phyloP scores from a whole-genome alignment of 148 eudicot species.

The Rhododendron ferrugineum region DNA sequence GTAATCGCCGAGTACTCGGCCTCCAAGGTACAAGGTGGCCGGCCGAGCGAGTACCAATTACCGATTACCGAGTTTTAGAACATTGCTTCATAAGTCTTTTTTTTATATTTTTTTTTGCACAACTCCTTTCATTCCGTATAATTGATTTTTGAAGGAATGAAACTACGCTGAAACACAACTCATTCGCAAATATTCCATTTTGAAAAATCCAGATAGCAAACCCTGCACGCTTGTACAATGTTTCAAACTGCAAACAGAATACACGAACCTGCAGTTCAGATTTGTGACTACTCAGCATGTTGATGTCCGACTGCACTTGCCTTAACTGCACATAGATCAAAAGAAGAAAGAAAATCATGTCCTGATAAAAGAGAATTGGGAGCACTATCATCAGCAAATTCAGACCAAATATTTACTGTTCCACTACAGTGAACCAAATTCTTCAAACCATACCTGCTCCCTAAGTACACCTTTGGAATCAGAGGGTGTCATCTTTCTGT shows the following conservation, averaged over 20 bases:
- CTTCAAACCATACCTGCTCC: slow-evolving; percentile 48
- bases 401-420: not conserved
- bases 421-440: not conserved
- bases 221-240: not conserved
- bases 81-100: not conserved
- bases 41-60: too few relatives aligned
- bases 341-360: not conserved
- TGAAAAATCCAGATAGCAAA: not conserved
- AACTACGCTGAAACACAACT: not conserved
- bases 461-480: slow-evolving; percentile 33
- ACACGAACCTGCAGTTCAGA: slow-evolving; percentile 59
- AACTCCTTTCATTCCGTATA: not conserved
- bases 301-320: slow-evolving; percentile 54
- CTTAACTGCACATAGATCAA: slow-evolving; percentile 45
- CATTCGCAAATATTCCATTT: not conserved
- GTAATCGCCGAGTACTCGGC: too few relatives aligned
- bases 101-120: not conserved
- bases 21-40: too few relatives aligned
- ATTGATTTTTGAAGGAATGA: not conserved
- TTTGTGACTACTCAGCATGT: slow-evolving; percentile 49
- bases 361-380: not conserved
- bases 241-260: not conserved
- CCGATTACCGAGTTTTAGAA: too few relatives aligned
- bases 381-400: not conserved
- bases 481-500: slow-evolving; percentile 28